These are phyloP conservation scores for Brachypodium distachyon DNA, from an alignment of 202 grass and related monocot species.

Conservation along the genomic window DNA sequence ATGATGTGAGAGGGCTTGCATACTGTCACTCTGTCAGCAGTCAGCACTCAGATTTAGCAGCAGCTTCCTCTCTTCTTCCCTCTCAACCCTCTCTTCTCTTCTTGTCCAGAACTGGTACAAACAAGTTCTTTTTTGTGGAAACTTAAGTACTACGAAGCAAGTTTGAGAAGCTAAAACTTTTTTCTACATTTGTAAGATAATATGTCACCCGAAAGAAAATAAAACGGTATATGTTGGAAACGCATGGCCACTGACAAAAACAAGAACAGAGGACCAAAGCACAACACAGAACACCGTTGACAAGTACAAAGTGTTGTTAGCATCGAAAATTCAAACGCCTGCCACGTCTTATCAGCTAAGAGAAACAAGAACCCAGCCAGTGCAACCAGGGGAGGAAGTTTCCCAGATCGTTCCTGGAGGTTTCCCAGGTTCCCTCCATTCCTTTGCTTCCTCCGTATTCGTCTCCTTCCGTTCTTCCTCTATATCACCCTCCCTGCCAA, in stretches of 20 bases:
- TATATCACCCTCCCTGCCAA: conserved; percentile 1
- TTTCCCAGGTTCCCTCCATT: conserved; percentile 40
- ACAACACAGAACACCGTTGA: not conserved
- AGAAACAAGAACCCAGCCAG: not conserved
- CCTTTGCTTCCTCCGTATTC: not conserved
- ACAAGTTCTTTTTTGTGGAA: too few species aligned
- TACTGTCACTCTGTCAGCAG: too few species aligned
- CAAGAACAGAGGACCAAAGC: not conserved
- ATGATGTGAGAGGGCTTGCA: too few species aligned
- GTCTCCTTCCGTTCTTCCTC: not conserved
- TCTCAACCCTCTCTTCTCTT: too few species aligned
- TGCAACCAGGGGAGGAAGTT: conserved; percentile 2
- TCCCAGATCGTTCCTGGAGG: conserved; percentile 22
- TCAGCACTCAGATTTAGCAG: too few species aligned
- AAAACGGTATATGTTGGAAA: not conserved
- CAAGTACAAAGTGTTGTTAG: not conserved
- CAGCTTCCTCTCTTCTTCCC: too few species aligned
- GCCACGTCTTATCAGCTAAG: not conserved
- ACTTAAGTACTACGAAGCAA: too few species aligned
- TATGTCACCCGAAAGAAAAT: not conserved
- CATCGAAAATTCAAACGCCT: not conserved
- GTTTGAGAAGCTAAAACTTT: too few species aligned
- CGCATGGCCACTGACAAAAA: not conserved
- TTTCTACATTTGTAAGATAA: not conserved
- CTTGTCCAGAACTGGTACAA: too few species aligned